Evolutionary conservation across 257 asterid species (phyloP), one percentile per base, ranked within the genome.

Genomic region (Euphrasia confusa): DNA sequence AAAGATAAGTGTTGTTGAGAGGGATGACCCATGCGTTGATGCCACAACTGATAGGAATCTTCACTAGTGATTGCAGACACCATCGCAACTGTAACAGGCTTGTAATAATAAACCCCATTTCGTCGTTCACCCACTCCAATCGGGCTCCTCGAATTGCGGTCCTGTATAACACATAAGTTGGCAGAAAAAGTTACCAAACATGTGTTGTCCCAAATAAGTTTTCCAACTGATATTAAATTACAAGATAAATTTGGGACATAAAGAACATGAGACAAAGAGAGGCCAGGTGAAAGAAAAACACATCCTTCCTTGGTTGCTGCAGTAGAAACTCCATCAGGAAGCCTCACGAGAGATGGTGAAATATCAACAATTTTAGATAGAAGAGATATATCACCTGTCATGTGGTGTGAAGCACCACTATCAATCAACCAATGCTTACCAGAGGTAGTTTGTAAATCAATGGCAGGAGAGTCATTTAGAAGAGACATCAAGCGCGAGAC

Each of bases 341-440:
- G 17, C 4, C 12, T 10, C 1, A 45, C 52, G n/a, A 14, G 52
- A 3, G 52, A 45, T 10, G 52, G 52, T 10, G 15, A 12, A 45
- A 45, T 45, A 45, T 45, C 52, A 12, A 45, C 3, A 45, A 45
- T 45, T 10, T 14, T 1, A 45, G 52, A 45, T 45, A 45, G 3
- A 6, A 45, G n/a, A 45, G 52, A 45, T 45, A 45, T 10, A 45
- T 45, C 12, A 6, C 52, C 15, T 7, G 52, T 45, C 52, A 45
- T 45, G n/a, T 45, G 52, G 52, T 45, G 17, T 45, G 52, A 45
- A 10, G 52, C 52, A 45, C 52, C 17, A 45, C 52, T 45, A 45
- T 45, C 52, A 6, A 45, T 45, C n/a, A 12, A 45, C 52, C 52
- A 45, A 3, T 45, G 13, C 52, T 45, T 45, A 45, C 52, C 52